Evolutionary conservation across 371 early-diverging fungal genomes (phyloP).

Genomic region (Mortierella polycephala): DNA sequence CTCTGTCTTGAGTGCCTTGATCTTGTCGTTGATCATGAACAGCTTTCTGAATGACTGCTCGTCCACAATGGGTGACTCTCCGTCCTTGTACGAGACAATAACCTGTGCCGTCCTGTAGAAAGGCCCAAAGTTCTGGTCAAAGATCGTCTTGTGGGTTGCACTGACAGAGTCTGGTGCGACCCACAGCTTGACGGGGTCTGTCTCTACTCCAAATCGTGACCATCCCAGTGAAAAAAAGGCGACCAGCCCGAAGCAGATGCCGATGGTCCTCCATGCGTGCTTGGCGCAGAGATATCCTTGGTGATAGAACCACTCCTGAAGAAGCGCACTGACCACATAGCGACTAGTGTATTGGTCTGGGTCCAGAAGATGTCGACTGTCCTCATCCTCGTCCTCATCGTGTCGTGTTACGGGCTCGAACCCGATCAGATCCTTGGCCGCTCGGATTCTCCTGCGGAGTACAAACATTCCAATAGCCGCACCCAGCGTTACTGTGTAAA

Average conservation of each 20-base stretch:
- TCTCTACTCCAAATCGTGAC: conserved; percentile 67
- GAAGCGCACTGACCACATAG: conserved; percentile 67
- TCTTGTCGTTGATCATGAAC: conserved; percentile 66
- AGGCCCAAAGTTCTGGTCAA: conserved; percentile 77
- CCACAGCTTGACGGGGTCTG: conserved; percentile 78
- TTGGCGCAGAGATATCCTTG: conserved; percentile 73
- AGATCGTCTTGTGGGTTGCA: conserved; percentile 70
- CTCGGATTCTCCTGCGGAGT: conserved; percentile 34
- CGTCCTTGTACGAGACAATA: conserved; percentile 66
- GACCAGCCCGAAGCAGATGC: conserved; percentile 59
- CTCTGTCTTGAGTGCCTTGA: conserved; percentile 59
- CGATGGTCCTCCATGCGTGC: conserved; percentile 68
- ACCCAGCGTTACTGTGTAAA: conserved; percentile 60
- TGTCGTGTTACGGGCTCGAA: conserved; percentile 66
- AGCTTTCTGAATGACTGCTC: conserved; percentile 60
- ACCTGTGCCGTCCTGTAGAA: conserved; percentile 81
- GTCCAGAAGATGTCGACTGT: conserved; percentile 59
- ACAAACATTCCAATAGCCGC: conserved; percentile 48
- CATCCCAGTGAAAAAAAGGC: conserved; percentile 68
- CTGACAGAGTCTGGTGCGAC: conserved; percentile 75
- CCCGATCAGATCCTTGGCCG: conserved; percentile 53
- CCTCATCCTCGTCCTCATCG: conserved; percentile 58
- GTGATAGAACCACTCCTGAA: conserved; percentile 76
- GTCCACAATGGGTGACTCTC: conserved; percentile 58
- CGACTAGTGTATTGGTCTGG: conserved; percentile 69